Evolutionary conservation across 352 stramenopile species (phyloP), one percentile per base, ranked within the genome.

Genomic region (Blastocystis sp.): DNA sequence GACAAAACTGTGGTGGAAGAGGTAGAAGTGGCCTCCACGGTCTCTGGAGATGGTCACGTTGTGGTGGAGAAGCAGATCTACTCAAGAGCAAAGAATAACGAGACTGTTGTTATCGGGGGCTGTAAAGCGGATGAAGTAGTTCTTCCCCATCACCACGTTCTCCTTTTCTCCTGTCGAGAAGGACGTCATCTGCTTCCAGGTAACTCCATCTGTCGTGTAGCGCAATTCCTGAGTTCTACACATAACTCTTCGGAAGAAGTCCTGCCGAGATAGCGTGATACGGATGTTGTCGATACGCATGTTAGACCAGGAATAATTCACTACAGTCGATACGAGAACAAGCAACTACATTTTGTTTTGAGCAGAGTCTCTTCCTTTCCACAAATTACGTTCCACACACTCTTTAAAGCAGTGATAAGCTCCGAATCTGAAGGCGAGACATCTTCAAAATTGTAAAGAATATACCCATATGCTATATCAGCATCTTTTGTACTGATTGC

Each of bases 1-100:
- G 39, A 89, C 53, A 47, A 89, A 89, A 24, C 37, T 76, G 55
- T 89, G 78, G 53, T 76, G 66, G 66, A 89, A 89, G 45, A 89
- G 78, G 64, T 68, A 79, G 50, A 59, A 78, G 43, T 76, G 41
- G n/a, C 70, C 24, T 5, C 20, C 24, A 39, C 78, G 78, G 37
- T 89, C 78, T 16, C 45, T 24, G 8, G 78, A 89, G 26, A 89
- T 56, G 5, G 78, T 89, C n/a, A 89, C 56, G 43, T 89, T 89
- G 66, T 89, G 78, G 37, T 54, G 18, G 4, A 89, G 64, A 13
- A 79, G 16, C 5, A 62, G 54, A 43, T 79, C 78, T 89, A 78
- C 3, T 34, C 2, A 43, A 24, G 24, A 7, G 24, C 2, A 13
- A 24, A 39, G 34, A n/a, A n/a, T 59, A n/a, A 20, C 16, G 30